Evolutionary conservation across 139 green algal species (phyloP).

Genomic region (Chlorella sp.): DNA sequence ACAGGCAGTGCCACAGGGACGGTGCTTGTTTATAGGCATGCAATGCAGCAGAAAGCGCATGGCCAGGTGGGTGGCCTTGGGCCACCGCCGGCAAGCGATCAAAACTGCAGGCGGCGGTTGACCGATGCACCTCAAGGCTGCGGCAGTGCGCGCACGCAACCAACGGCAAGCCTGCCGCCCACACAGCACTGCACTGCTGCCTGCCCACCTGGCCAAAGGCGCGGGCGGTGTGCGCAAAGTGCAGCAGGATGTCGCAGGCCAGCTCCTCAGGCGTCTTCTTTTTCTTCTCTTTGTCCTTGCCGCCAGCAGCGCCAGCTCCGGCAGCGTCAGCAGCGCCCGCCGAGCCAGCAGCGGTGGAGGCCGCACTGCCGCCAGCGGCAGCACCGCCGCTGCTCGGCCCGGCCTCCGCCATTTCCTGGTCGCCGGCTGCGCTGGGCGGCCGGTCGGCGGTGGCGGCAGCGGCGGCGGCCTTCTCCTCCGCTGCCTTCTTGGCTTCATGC

Average conservation of each 20-base stretch:
- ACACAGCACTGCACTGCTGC: no score
- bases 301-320: neutral
- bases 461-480: slow-evolving; percentile 28
- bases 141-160: no score
- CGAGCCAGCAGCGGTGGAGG: neutral
- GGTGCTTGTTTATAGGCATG: no score
- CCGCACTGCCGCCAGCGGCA: neutral
- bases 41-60: no score
- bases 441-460: neutral
- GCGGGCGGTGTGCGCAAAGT: slow-evolving; percentile 73
- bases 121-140: no score
- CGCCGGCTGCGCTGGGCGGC: neutral
- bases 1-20: neutral
- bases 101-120: no score
- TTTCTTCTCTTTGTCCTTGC: slow-evolving; percentile 27
- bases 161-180: no score
- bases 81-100: no score
- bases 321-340: neutral
- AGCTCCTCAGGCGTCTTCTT: slow-evolving; percentile 75
- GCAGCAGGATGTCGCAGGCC: slow-evolving; percentile 74
- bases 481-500: slow-evolving; percentile 20
- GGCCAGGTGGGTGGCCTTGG: no score
- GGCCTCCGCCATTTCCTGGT: slow-evolving; percentile 20
- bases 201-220: slow-evolving; percentile 74
- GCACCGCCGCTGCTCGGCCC: neutral